Base-by-base conservation (phyloP, 768 basidiomycete genomes). In the Suillus sp. region DNA sequence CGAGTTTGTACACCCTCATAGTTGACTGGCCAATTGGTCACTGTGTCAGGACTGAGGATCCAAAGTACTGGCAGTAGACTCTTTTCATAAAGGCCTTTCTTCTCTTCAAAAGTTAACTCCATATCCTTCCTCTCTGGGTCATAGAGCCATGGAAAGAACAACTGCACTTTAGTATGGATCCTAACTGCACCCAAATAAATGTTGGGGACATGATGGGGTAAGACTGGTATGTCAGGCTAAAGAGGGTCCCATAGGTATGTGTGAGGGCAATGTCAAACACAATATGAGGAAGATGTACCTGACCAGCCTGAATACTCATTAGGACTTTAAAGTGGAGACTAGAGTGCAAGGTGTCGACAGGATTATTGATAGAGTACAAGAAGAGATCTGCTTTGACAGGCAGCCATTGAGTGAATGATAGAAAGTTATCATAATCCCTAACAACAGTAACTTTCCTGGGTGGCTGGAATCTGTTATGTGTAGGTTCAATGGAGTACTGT, bases 21-120 rank as follows among this genome's bases (percentile, higher is more conserved):
- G 25, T 60, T 45, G 43, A 60, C 59, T 3, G 59, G 32, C 59
- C 59, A 60, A 35, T 60, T 60, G 4, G 59, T 60, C 25, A 43
- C 22, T 4, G 42, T 25, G 9, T 60, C 59, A 2, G 58, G 58
- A 38, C 22, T 30, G 59, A 60, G 27, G 13, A 1, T 16, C 1
- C 16, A 10, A 3, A 60, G 32, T 0, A 38, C 42, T 3, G 58
- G 58, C 25, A 42, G 4, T 7, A 60, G 9, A 30, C 59, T 43
- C 10, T 60, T 25, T 2, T 60, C 59, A 32, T 60, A 60, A 0
- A 60, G 2, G 27, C n/a, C 59, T 4, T 13, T 9, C 38, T 45
- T 34, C 30, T 60, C 11, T 0, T 43, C 25, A 0, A 14, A 20
- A 0, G 59, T 60, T 4, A 60, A 27, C n/a, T 42, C 42, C 0